Percentiles rank a stretch among this genome's conserved stretches.
These are phyloP conservation scores for Glarea lozoyensis DNA, from an alignment of 495 filamentous ascomycete species.

Conservation along the genomic window DNA sequence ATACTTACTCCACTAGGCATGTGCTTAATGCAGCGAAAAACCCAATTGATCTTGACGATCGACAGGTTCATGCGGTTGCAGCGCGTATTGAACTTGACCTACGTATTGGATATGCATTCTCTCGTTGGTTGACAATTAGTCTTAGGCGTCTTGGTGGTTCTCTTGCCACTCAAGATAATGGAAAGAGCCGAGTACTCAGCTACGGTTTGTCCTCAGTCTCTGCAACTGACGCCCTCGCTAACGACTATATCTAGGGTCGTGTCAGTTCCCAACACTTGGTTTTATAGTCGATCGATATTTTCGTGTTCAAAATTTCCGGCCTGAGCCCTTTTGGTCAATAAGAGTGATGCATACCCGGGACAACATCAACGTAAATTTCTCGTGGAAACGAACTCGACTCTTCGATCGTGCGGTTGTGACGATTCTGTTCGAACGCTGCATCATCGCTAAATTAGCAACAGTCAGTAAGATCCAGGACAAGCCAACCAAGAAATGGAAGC, in stretches of 20 bases:
- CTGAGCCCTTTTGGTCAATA: conserved; percentile 88
- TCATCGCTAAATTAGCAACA: conserved; percentile 65
- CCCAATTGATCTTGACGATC: conserved; percentile 72
- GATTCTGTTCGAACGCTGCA: conserved; percentile 77
- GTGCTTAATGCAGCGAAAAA: conserved; percentile 75
- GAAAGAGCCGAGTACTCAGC: conserved; percentile 57
- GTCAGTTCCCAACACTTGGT: conserved; percentile 92
- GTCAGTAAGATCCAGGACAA: conserved; percentile 80
- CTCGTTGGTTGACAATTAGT: conserved; percentile 73
- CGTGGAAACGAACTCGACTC: conserved; percentile 71
- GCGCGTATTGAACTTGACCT: conserved; percentile 90
- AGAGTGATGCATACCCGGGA: conserved; percentile 73
- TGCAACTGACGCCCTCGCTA: background rate
- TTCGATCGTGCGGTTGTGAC: conserved; percentile 81
- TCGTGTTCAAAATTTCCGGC: conserved; percentile 83
- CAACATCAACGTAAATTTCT: conserved; percentile 72
- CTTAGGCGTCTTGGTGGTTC: conserved; percentile 57
- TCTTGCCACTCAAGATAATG: conserved; percentile 23
- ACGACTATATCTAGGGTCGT: conserved; percentile 54
- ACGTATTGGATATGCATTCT: conserved; percentile 85
- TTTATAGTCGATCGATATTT: conserved; percentile 97
- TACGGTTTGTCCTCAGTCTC: conserved; percentile 56
- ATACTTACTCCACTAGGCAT: conserved; percentile 42
- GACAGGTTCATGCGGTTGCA: conserved; percentile 77
- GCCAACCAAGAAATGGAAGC: conserved; percentile 89